Percentiles rank a stretch among this genome's conserved stretches.
These are phyloP conservation scores for Spironucleus salmonicida DNA, from an alignment of 208 protist genomes.

Conservation along the genomic window DNA sequence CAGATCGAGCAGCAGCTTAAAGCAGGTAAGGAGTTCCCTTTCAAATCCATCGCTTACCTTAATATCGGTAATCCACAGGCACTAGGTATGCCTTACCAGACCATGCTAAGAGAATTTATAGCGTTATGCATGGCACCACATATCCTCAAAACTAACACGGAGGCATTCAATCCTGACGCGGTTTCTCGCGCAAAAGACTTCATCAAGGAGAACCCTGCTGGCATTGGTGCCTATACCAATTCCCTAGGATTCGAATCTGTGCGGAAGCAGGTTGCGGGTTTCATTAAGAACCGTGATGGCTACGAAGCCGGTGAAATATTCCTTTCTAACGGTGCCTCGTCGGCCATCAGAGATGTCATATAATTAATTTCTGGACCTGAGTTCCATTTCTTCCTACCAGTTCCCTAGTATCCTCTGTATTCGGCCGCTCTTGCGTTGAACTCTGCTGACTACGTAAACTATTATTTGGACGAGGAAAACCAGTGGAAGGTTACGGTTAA, in stretches of 20 bases:
- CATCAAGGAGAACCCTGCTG: slow-evolving; percentile 29
- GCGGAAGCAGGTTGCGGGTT: slow-evolving; percentile 61
- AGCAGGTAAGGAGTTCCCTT: slow-evolving; percentile 19
- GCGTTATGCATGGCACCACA: slow-evolving; percentile 51
- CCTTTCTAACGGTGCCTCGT: slow-evolving; percentile 83
- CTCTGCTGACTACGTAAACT: slow-evolving; percentile 64
- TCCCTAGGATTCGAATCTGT: slow-evolving; percentile 54
- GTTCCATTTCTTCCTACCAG: slow-evolving; percentile 71
- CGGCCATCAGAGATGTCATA: slow-evolving; percentile 64
- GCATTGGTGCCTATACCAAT: slow-evolving; percentile 79
- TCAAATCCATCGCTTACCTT: slow-evolving; percentile 27
- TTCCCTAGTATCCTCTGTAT: slow-evolving; percentile 98
- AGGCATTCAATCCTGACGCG: slow-evolving; percentile 33
- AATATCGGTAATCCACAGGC: slow-evolving; percentile 96
- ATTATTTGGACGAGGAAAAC: slow-evolving; percentile 73
- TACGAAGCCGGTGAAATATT: slow-evolving; percentile 60
- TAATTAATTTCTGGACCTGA: slow-evolving; percentile 50
- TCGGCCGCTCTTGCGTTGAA: slow-evolving; percentile 77
- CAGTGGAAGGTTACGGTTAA: slow-evolving; percentile 62
- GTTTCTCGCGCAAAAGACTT: background rate
- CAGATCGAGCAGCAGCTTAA: slow-evolving; percentile 41
- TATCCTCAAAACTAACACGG: slow-evolving; percentile 48
- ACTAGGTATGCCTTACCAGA: slow-evolving; percentile 78
- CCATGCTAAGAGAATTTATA: slow-evolving; percentile 69
- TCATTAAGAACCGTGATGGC: slow-evolving; percentile 75